Evolutionary conservation across 1,284 basidiomycete genomes (phyloP).

Genomic region (Sporisorium sorghi): DNA sequence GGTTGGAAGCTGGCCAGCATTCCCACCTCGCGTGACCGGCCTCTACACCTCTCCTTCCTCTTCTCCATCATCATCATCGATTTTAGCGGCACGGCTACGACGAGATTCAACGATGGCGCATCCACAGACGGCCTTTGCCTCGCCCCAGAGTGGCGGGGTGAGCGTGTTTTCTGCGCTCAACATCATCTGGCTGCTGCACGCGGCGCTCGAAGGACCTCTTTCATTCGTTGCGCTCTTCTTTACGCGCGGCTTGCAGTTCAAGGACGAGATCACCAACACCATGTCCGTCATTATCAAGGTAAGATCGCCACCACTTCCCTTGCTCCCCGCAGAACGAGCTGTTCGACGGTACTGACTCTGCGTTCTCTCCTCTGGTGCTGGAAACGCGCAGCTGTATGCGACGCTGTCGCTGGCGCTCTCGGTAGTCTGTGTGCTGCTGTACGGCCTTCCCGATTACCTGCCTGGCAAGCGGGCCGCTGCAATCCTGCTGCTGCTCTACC

Average conservation of each 20-base stretch:
- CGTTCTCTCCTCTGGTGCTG: not conserved
- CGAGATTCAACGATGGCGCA: conserved; percentile 32
- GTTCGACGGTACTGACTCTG: not conserved
- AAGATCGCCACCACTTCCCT: conserved; percentile 14
- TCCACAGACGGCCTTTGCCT: conserved; percentile 43
- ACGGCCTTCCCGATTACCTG: conserved; percentile 75
- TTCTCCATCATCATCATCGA: not conserved
- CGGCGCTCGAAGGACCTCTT: conserved; percentile 80
- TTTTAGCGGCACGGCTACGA: too few species aligned
- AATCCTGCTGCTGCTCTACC: conserved; percentile 80
- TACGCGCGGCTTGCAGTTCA: conserved; percentile 76
- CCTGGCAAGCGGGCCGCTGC: conserved; percentile 85
- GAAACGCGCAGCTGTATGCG: conserved; percentile 26
- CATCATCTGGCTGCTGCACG: conserved; percentile 78
- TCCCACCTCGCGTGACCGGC: conserved; percentile 9
- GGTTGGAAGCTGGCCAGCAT: too few species aligned
- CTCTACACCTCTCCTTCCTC: not conserved
- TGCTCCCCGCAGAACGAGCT: not conserved
- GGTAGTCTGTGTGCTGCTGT: conserved; percentile 44
- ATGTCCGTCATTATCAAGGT: conserved; percentile 80
- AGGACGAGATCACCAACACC: conserved; percentile 81
- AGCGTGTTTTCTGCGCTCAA: conserved; percentile 33
- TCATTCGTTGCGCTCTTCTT: conserved; percentile 79
- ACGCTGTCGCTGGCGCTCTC: conserved; percentile 33
- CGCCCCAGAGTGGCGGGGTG: conserved; percentile 8